Base-by-base conservation (phyloP, 257 asterid species). In the Galeopsis tetrahit region DNA sequence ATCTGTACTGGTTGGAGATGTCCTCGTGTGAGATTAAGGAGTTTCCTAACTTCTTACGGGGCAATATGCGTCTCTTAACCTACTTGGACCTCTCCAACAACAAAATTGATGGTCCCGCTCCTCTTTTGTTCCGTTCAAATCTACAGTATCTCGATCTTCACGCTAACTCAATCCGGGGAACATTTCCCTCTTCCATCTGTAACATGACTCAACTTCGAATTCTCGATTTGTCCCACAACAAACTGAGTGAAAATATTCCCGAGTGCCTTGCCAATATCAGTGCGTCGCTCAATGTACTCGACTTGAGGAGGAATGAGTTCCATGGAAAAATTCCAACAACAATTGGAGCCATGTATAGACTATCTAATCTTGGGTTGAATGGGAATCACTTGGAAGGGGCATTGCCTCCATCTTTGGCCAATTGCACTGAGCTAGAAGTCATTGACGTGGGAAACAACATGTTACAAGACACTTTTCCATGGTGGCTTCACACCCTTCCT, bases 291-390 rank as follows among this genome's bases (percentile, higher is more conserved):
- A 1, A 0, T 2, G 13, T 14, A 36, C 32, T 63, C 4, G 68
- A 63, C 69, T 40, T 63, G 53, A 63, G 42, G 43, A 66, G 42
- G 58, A 66, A 44, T 44, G 58, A 66, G 58, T 46, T 66, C 51
- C 11, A 3, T 28, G 70, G 59, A 6, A 44, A 6, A 11, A 44
- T 66, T 5, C 70, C 70, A 31, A 32, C 42, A 42, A 43, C 70
- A 64, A 3, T 42, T 38, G 67, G 49, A 13, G 28, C 3, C 0
- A 2, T 3, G 49, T n/a, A n/a, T n/a, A n/a, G n/a, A n/a, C n/a
- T n/a, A n/a, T n/a, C n/a, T n/a, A n/a, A n/a, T 31, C 42, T 65
- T 43, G 42, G 10, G 11, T 6, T 66, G 59, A 66, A 46, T 63
- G 31, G 6, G 1, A 66, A 66, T 46, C 43, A 32, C 31, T 43